Percentiles rank a stretch among this genome's conserved stretches.
Evolutionary conservation across 129 eudicot species (phyloP).

Genomic region (Flaveria linearis): DNA sequence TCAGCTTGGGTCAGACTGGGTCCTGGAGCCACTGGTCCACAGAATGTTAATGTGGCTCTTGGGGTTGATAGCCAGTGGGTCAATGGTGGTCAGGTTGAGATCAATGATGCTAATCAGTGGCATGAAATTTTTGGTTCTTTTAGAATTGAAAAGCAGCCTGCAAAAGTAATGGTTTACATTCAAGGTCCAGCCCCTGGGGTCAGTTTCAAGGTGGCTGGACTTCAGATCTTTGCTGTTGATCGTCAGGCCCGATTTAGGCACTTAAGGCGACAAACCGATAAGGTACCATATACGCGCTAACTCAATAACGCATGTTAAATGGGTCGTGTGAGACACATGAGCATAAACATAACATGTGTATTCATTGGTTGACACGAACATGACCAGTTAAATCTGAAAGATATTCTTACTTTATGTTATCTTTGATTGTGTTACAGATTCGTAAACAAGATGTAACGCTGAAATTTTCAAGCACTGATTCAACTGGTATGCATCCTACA

Average conservation of each 20-base stretch:
- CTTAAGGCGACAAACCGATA: constrained; percentile 61
- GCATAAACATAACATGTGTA: too few relatives aligned
- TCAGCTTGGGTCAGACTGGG: constrained; percentile 90
- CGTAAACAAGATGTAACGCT: constrained; percentile 79
- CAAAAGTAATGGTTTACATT: constrained; percentile 79
- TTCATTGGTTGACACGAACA: background rate
- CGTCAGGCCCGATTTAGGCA: constrained; percentile 65
- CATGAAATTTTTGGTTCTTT: constrained; percentile 90
- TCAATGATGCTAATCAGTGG: constrained; percentile 62
- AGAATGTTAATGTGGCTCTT: constrained; percentile 72
- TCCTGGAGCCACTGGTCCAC: constrained; percentile 69
- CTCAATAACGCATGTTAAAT: too few relatives aligned
- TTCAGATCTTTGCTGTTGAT: constrained; percentile 81
- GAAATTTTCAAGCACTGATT: constrained; percentile 52
- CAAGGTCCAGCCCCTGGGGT: constrained; percentile 88
- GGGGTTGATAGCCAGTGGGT: constrained; percentile 90
- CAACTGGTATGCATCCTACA: constrained; percentile 40
- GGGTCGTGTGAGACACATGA: too few relatives aligned
- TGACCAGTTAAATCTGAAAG: background rate
- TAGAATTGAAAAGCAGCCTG: constrained; percentile 70
- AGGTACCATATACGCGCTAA: constrained; percentile 36
- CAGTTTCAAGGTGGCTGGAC: constrained; percentile 78
- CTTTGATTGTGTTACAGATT: constrained; percentile 48
- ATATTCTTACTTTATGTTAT: background rate
- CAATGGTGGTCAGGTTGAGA: constrained; percentile 87